Evolutionary conservation across 2,329 filamentous ascomycete species (phyloP).

Genomic region (Aspergillus sergii): DNA sequence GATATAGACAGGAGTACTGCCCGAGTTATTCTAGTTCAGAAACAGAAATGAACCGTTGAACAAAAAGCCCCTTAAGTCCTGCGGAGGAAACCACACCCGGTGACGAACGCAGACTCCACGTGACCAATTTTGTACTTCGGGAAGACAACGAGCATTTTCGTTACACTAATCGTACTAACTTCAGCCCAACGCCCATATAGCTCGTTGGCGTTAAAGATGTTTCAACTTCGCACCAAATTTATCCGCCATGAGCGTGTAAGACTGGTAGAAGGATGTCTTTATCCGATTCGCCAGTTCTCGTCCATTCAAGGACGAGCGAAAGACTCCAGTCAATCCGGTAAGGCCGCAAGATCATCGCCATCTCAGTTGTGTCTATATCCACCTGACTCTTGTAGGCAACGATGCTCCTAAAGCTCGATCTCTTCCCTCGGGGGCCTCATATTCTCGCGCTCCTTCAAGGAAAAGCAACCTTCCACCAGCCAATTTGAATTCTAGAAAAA

Average conservation of each 20-base stretch:
- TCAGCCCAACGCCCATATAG: constrained; percentile 1
- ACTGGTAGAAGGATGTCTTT: constrained; percentile 15
- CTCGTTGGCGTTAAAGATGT: constrained; percentile 24
- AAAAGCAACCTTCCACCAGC: constrained; percentile 18
- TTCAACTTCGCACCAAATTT: constrained; percentile 25
- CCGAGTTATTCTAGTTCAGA: too few relatives aligned
- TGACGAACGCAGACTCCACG: not conserved
- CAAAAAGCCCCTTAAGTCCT: not conserved
- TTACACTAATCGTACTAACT: not conserved
- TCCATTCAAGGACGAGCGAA: constrained; percentile 18
- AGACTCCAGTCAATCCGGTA: constrained; percentile 26
- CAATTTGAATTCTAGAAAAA: constrained; percentile 21
- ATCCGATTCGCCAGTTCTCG: constrained; percentile 32
- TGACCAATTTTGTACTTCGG: not conserved
- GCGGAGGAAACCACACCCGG: not conserved
- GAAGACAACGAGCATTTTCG: not conserved
- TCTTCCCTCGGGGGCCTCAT: not conserved
- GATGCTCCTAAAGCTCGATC: constrained; percentile 2
- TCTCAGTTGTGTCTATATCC: not conserved
- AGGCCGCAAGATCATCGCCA: constrained; percentile 12
- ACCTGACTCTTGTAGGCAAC: not conserved
- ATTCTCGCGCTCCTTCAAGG: constrained; percentile 8
- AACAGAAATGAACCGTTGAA: not conserved
- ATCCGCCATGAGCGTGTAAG: constrained; percentile 14
- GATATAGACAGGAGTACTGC: not conserved